Percentiles rank a stretch among this genome's conserved stretches.
Evolutionary conservation across 495 filamentous ascomycete species (phyloP).

Genomic region (Neurospora sp.): DNA sequence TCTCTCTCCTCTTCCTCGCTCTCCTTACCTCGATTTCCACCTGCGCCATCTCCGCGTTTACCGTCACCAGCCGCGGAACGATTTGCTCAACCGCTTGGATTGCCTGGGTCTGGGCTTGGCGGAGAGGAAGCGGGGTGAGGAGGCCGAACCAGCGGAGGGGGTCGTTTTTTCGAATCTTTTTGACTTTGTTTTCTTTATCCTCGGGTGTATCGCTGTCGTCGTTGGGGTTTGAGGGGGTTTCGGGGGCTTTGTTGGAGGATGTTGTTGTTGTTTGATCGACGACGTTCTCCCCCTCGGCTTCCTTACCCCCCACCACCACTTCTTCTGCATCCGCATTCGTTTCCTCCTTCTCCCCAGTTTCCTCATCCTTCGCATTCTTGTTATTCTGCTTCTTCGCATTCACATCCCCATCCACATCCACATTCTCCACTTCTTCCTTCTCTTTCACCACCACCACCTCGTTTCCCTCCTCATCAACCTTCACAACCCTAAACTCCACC

Average conservation of each 20-base stretch:
- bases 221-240: not conserved
- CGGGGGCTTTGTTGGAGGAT: too few relatives aligned
- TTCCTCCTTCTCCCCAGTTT: not conserved
- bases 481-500: not conserved
- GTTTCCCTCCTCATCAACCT: not conserved
- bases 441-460: not conserved
- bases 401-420: too few relatives aligned
- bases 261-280: too few relatives aligned
- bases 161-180: slow-evolving; percentile 27
- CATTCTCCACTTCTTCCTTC: not conserved
- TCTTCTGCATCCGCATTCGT: not conserved
- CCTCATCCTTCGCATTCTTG: not conserved
- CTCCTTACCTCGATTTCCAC: slow-evolving; percentile 42
- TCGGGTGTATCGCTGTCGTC: not conserved
- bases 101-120: slow-evolving; percentile 44
- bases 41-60: slow-evolving; percentile 36
- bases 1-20: slow-evolving; percentile 39
- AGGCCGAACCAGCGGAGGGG: slow-evolving; percentile 65
- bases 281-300: too few relatives aligned
- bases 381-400: too few relatives aligned
- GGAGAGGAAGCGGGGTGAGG: slow-evolving; percentile 49
- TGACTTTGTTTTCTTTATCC: not conserved
- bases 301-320: too few relatives aligned
- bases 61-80: slow-evolving; percentile 33
- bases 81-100: slow-evolving; percentile 33